Conservation (phyloP, 2,329 filamentous ascomycete genomes). For the Pseudopyrenochaeta lycopersici region DNA sequence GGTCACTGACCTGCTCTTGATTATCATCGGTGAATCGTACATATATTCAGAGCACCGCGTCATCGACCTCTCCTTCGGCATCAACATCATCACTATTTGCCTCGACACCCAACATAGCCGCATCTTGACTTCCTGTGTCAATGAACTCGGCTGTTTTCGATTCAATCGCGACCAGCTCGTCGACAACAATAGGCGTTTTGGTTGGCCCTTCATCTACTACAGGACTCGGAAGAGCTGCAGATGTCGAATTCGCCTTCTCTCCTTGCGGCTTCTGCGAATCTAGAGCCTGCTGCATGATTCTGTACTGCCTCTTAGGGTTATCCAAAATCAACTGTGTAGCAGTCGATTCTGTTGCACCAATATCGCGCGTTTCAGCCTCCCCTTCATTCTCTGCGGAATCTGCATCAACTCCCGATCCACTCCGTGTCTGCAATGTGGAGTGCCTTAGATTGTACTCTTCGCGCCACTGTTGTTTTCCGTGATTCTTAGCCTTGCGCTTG, state of each 20-base stretch:
- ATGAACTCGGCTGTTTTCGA: constrained; percentile 1
- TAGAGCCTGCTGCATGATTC: constrained; percentile 21
- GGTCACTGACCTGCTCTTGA: background rate
- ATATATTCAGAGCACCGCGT: constrained; percentile 16
- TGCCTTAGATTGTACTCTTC: constrained; percentile 30
- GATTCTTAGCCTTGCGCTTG: constrained; percentile 31
- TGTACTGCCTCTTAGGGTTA: constrained; percentile 31
- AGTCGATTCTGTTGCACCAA: background rate
- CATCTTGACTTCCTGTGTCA: constrained; percentile 1
- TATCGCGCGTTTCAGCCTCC: background rate
- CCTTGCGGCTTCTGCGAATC: background rate
- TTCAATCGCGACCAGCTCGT: background rate
- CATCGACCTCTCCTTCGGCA: constrained; percentile 34
- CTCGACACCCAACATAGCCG: constrained; percentile 21
- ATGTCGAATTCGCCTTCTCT: background rate
- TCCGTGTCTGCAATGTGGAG: constrained; percentile 15
- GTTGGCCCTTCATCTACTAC: background rate
- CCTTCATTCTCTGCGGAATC: background rate
- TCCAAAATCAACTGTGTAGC: constrained; percentile 21
- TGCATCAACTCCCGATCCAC: background rate
- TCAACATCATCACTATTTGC: constrained; percentile 11
- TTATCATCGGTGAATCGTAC: background rate
- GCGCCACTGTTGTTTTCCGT: constrained; percentile 32
- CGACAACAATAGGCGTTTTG: background rate
- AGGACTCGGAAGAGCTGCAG: background rate